Base-by-base conservation (phyloP, 306 rosid genomes). In the Calophaca sinica region DNA sequence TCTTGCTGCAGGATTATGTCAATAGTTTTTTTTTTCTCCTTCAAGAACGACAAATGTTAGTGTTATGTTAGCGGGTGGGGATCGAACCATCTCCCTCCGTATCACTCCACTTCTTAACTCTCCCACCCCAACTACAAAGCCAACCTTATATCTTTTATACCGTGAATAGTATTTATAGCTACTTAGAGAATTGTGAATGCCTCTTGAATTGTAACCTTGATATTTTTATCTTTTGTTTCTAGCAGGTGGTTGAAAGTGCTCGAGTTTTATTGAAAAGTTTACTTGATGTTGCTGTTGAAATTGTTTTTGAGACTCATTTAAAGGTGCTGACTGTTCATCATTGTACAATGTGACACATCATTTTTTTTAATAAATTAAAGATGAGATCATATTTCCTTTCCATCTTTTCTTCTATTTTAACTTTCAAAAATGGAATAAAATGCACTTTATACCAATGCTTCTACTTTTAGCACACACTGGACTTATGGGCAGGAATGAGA, bases 201-300 rank as follows among this genome's bases (percentile, higher is more conserved):
- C 0, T 20, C 26, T 20, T 20, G 26, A 20, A 20, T 20, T 20
- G 26, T 20, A 20, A 20, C 26, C 26, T 20, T 20, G 26, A 20
- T 20, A 20, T 20, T 20, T 20, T 20, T 20, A 20, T 20, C 26
- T 76, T 29, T 49, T 49, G 60, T 52, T 63, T 63, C 5, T 50
- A 3, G 39, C 60, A 86, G 90, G 79, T 88, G 82, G 79, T 82
- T 80, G 85, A 59, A 72, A 80, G 80, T 53, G 93, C 91, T 52
- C 80, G 60, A 65, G 62, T 63, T 20, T 76, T 92, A 4, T 77
- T 92, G 64, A 92, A 84, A 80, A 66, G 61, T 78, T 77, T 92
- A 74, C 82, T 89, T 10, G 97, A 89, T 79, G 84, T 75, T 51
- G 86, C 92, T 28, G 74, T 85, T 64, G 83, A 84, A 8, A 54